Percentiles rank a stretch among this genome's conserved stretches.
These are phyloP conservation scores for Eimeria acervulina DNA, from an alignment of 169 alveolate species.

Conservation along the genomic window DNA sequence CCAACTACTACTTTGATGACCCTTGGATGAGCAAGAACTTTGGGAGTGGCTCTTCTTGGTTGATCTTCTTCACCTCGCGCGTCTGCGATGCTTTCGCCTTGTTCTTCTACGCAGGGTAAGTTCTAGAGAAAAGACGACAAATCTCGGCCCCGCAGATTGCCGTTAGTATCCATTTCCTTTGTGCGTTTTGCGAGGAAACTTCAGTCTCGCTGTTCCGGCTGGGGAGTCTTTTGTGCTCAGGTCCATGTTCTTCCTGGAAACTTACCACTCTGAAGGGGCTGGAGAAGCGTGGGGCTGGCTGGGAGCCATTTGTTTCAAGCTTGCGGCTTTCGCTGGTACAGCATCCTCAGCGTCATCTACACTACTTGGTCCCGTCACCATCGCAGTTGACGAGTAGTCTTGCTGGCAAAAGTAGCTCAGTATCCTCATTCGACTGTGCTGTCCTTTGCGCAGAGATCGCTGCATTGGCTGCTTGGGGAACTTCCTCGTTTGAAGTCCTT, in stretches of 20 bases:
- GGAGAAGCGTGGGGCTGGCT: constrained; percentile 96
- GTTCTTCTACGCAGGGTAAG: constrained; percentile 92
- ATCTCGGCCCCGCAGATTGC: background rate
- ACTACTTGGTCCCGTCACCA: background rate
- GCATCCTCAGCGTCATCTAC: background rate
- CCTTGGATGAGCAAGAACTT: constrained; percentile 93
- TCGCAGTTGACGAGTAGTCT: background rate
- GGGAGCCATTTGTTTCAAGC: constrained; percentile 90
- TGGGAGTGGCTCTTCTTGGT: constrained; percentile 94
- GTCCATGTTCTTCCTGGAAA: constrained; percentile 93
- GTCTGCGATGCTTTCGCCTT: constrained; percentile 91
- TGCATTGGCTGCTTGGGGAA: constrained; percentile 89
- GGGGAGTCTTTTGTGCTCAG: background rate
- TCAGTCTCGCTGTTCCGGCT: background rate
- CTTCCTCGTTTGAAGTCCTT: constrained; percentile 87
- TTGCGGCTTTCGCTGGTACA: constrained; percentile 89
- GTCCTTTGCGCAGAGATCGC: constrained; percentile 87
- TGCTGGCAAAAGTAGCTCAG: background rate
- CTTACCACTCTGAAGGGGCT: constrained; percentile 96
- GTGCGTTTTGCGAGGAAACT: background rate
- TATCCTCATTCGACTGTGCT: background rate
- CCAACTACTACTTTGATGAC: constrained; percentile 93
- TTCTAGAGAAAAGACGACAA: too few relatives aligned
- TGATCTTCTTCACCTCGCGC: constrained; percentile 91
- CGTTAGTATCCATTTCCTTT: background rate